Evolutionary conservation across 306 rosid genomes (phyloP), one percentile per base, ranked within the genome.

Genomic region (Crataegus laevigata): DNA sequence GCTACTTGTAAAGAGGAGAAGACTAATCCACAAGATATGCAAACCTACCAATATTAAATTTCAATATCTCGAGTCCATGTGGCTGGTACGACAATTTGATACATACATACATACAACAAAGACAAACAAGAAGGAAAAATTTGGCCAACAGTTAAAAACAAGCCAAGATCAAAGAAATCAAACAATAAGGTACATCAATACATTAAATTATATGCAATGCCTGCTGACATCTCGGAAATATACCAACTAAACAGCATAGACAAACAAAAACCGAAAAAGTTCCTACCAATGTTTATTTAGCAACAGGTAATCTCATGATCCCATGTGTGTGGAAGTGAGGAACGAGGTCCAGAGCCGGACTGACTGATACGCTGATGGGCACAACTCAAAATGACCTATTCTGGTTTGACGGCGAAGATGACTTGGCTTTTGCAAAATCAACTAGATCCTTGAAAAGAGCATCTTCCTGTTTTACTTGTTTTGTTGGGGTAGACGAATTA

Each of bases 371-470:
- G 59, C 77, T 80, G 71, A 69, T 64, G 66, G 79, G 50, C 54
- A 38, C 45, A 26, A 72, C 75, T 93, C 90, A 90, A 79, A 80
- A 88, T 64, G 94, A 86, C 81, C 89, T 86, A 77, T 90, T 92
- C 66, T 92, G 83, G 17, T 85, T 89, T 12, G 98, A 79, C 65
- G 97, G 78, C 14, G 94, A 87, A 50, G 99, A 89, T 40, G 96
- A 90, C 73, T 91, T 88, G 34, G 96, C 85, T 83, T 90, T 96
- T 4, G 96, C 96, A 73, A 89, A 89, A 83, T 92, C 99, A 80
- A 92, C 89, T 0, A 90, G 91, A 80, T 92, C 93, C 69, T 90
- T 90, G 88, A 96, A 92, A 22, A 89, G 90, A 30, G 80, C 97
- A 79, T 94, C 97, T 78, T 92, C 96, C 68, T 89, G 84, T 75